phyloP scores from a whole-genome alignment of 345 rosid genomes.

The Atalantia buxifolia region DNA sequence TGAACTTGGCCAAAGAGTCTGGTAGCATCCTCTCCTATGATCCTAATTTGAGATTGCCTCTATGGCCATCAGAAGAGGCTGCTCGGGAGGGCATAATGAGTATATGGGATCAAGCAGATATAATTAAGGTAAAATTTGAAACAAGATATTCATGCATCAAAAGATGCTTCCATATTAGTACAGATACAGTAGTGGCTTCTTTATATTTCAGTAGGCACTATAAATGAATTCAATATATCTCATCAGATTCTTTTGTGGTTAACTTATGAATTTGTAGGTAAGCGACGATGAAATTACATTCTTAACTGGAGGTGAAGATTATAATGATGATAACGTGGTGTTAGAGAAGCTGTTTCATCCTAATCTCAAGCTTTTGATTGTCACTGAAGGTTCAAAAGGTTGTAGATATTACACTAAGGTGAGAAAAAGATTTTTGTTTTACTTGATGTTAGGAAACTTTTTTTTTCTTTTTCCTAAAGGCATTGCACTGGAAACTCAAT shows the following conservation, averaged over 20 bases:
- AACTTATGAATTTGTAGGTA: conserved; percentile 44
- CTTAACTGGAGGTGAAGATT: conserved; percentile 64
- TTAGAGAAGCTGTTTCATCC: conserved; percentile 71
- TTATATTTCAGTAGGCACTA: neutral
- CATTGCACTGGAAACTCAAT: neutral
- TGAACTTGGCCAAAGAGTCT: conserved; percentile 65
- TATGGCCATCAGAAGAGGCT: conserved; percentile 90
- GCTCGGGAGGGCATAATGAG: conserved; percentile 83
- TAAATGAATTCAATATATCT: neutral
- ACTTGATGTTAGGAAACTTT: neutral
- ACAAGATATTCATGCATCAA: neutral
- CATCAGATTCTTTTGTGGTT: conserved; percentile 1
- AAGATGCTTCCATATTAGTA: neutral
- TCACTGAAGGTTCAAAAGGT: conserved; percentile 89
- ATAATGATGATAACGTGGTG: conserved; percentile 62
- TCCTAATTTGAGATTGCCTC: conserved; percentile 83
- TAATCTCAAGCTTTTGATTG: conserved; percentile 74
- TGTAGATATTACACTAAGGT: conserved; percentile 97
- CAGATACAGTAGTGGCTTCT: neutral
- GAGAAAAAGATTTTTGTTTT: neutral
- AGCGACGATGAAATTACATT: conserved; percentile 93
- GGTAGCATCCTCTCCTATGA: conserved; percentile 92
- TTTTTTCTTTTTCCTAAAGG: neutral
- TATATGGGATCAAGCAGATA: conserved; percentile 87
- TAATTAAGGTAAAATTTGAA: conserved; percentile 65